Evolutionary conservation across 2,329 filamentous ascomycete genomes (phyloP), one percentile per base, ranked within the genome.

Genomic region (Xylaria arbuscula): DNA sequence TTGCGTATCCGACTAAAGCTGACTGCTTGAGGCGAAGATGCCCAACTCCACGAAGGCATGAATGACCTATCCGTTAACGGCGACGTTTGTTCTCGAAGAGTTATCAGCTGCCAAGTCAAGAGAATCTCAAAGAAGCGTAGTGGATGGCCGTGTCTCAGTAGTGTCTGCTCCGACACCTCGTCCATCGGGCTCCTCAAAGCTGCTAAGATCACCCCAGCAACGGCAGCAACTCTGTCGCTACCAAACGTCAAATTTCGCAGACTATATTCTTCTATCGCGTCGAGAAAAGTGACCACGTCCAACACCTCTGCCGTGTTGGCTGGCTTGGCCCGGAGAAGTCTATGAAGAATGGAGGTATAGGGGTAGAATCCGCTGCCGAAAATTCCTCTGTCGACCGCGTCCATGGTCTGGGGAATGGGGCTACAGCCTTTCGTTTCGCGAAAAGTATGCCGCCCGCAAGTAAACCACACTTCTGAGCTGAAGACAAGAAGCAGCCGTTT

Each of bases 121-220:
- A 48, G 42, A 13, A 42, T 17, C 22, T 59, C 56, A 6, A 59
- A 59, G 13, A 59, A 59, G 2, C 8, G 32, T 1, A 61, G 22
- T 28, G 58, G 58, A 22, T 61, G 58, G 5, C 58, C 58, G 6
- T 61, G 58, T 45, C 28, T 50, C 2, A 61, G 58, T 10, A 61
- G 40, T n/a, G 58, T 45, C 59, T 28, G 5, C 22, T 62, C 59
- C 1, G 59, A 42, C 22, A 24, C 32, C 9, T 32, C n/a, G 9
- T 62, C 47, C 34, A 32, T 38, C 0, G 48, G 48, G 2, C n/a
- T n/a, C n/a, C 7, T 19, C 48, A 53, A 28, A 34, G 48, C 48
- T 22, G 48, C 24, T 42, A 34, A 5, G 32, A 62, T 45, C 22
- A 54, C 19, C 11, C 59, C 48, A 11, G 59, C 22, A 45, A 54